A percentile compares a stretch with the other conserved stretches of the same genome.
phyloP scores from a whole-genome alignment of 441 rosid species.

The Mallotus japonicus region DNA sequence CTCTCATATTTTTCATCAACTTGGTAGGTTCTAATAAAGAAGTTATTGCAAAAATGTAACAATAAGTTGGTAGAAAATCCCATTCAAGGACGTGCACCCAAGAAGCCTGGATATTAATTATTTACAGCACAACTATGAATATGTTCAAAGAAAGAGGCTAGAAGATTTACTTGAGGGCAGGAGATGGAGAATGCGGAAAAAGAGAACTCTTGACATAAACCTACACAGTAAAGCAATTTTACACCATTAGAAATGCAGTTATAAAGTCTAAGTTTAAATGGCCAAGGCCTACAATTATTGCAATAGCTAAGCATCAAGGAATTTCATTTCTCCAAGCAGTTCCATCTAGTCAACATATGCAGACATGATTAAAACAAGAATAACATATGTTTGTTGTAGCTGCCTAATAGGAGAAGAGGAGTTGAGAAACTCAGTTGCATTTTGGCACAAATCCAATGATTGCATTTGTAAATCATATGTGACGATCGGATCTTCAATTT shows the following conservation, averaged over 20 bases:
- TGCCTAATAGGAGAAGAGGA: not conserved
- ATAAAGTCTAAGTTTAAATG: not conserved
- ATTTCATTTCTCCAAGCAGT: not conserved
- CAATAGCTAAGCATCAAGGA: not conserved
- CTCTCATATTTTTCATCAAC: not conserved
- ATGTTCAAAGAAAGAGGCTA: not conserved
- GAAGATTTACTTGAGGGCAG: conserved; percentile 64
- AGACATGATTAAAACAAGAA: not conserved
- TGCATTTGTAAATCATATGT: not conserved
- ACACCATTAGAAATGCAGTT: conserved; percentile 5
- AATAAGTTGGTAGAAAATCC: not conserved
- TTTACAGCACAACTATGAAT: not conserved
- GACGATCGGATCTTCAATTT: not conserved
- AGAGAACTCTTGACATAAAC: conserved; percentile 73
- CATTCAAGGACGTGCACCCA: not conserved
- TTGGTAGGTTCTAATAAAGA: not conserved
- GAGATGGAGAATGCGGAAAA: conserved; percentile 80
- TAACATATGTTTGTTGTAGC: not conserved
- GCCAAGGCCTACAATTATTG: not conserved
- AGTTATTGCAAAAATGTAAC: not conserved
- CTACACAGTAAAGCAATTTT: conserved; percentile 36
- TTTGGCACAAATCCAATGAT: not conserved
- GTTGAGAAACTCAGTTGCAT: not conserved
- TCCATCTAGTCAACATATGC: not conserved
- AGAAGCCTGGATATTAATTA: not conserved